Percentiles rank a stretch among this genome's conserved stretches.
Conservation (phyloP, 108 stramenopile genomes). For the Discostella stelligeroides region DNA sequence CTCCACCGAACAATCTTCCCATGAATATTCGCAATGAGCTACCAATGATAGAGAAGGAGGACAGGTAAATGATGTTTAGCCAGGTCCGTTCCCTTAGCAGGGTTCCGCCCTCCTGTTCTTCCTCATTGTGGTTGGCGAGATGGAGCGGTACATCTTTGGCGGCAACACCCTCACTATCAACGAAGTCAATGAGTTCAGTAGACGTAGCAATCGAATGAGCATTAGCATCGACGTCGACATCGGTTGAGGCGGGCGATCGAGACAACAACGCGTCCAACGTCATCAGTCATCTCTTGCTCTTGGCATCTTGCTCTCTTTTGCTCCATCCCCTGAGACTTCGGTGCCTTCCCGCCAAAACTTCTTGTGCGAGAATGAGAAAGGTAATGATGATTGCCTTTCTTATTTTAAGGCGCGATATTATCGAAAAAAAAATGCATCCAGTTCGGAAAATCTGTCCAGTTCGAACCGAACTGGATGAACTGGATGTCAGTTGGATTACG, state of each 20-base stretch:
- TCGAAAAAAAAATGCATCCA: too few species aligned
- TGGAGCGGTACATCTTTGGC: not conserved
- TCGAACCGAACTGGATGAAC: too few species aligned
- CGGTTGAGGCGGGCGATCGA: not conserved
- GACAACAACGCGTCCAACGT: not conserved
- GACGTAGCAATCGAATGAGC: not conserved
- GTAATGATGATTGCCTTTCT: too few species aligned
- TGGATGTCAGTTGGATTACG: too few species aligned
- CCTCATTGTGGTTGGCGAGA: not conserved
- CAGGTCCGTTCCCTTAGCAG: constrained; percentile 10
- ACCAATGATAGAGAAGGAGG: constrained; percentile 59
- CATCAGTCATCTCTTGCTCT: too few species aligned
- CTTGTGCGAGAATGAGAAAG: too few species aligned
- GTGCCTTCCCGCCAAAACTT: too few species aligned
- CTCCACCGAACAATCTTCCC: constrained; percentile 66
- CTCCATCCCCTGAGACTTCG: too few species aligned
- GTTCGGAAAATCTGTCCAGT: too few species aligned
- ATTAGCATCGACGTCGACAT: not conserved
- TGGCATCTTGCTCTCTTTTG: too few species aligned
- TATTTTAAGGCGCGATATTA: too few species aligned
- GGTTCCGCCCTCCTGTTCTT: not conserved
- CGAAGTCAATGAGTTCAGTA: not conserved
- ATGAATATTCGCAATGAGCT: constrained; percentile 50
- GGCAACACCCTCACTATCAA: not conserved
- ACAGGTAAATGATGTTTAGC: constrained; percentile 50